Conservation (phyloP, 805 yeast species). For the Wickerhamiella australiensis region DNA sequence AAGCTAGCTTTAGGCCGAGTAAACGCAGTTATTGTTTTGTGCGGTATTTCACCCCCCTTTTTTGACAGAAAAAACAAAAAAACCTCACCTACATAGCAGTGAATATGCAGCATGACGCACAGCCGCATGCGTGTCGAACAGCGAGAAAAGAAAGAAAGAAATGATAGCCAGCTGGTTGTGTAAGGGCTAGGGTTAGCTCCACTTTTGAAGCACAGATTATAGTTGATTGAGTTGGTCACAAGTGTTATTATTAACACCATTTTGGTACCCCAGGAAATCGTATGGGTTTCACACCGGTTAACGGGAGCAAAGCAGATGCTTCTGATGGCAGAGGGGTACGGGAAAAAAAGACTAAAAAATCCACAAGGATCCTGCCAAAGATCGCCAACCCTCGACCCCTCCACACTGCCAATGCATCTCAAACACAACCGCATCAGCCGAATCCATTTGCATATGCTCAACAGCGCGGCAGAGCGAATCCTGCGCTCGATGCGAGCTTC, state of each 20-base stretch:
- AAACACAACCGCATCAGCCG: conserved; percentile 3
- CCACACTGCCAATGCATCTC: neutral
- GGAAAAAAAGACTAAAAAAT: neutral
- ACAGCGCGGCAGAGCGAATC: conserved; percentile 5
- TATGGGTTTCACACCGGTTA: conserved; percentile 9
- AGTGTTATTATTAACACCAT: conserved; percentile 1
- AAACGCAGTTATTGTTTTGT: no score
- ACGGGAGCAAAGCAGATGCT: neutral
- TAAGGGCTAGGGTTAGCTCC: neutral
- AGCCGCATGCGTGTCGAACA: conserved; percentile 1
- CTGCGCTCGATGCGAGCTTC: conserved; percentile 3
- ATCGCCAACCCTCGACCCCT: conserved; percentile 7
- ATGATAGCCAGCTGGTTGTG: neutral
- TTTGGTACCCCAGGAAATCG: neutral
- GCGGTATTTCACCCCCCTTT: no score
- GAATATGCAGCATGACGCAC: conserved; percentile 1
- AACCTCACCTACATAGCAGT: no score
- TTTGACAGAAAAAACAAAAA: neutral
- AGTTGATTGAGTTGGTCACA: neutral
- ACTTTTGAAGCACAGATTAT: neutral
- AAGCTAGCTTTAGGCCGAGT: no score
- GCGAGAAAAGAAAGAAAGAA: neutral
- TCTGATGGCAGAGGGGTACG: neutral
- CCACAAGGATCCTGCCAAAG: neutral
- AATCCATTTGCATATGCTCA: conserved; percentile 8